Conservation (phyloP, 306 rosid species). For the Potentilla sterilis region DNA sequence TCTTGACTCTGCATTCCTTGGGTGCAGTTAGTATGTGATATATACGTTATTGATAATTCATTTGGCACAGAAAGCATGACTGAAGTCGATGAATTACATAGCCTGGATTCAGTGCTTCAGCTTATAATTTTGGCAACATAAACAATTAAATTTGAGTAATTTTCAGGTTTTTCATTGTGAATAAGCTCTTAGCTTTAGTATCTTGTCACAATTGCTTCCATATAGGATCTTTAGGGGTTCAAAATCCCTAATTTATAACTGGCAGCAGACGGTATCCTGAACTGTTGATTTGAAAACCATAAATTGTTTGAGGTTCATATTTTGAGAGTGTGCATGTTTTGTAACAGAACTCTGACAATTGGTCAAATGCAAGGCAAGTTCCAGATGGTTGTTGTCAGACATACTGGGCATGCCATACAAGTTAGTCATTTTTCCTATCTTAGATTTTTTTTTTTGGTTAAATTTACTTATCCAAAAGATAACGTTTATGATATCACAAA, state of each 20-base stretch:
- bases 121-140: background rate
- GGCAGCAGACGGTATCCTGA: background rate
- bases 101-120: background rate
- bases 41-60: background rate
- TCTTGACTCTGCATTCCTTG: background rate
- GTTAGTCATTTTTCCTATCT: conserved; percentile 28
- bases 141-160: background rate
- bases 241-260: background rate
- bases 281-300: background rate
- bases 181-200: background rate
- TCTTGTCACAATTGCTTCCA: background rate
- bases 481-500: conserved; percentile 1
- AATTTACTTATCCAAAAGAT: conserved; percentile 5
- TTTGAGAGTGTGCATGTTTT: conserved; percentile 24
- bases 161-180: background rate
- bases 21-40: background rate
- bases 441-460: conserved; percentile 8
- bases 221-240: background rate
- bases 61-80: background rate
- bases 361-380: conserved; percentile 99
- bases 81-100: background rate
- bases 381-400: conserved; percentile 85
- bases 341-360: conserved; percentile 78
- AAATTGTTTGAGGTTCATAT: background rate
- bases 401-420: conserved; percentile 97